These are phyloP conservation scores for Paramarasmius palmivorus DNA, from an alignment of 1,284 basidiomycete genomes.

Conservation along the genomic window DNA sequence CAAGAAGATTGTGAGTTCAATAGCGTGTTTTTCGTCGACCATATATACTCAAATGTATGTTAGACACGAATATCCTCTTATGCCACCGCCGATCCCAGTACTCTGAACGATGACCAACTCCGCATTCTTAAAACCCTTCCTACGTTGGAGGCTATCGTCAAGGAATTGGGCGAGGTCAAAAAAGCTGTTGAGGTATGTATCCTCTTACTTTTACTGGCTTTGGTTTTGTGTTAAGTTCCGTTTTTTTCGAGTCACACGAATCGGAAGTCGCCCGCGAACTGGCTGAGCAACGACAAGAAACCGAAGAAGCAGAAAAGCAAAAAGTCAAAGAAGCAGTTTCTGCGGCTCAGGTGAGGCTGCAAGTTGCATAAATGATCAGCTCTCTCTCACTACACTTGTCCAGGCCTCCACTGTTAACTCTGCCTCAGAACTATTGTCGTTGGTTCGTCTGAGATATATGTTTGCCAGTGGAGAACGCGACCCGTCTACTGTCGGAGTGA, in stretches of 20 bases:
- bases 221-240: not conserved
- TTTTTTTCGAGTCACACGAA: conserved; percentile 54
- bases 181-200: conserved; percentile 74
- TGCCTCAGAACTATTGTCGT: conserved; percentile 55
- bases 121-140: conserved; percentile 70
- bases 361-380: conserved; percentile 4
- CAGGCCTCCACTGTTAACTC: conserved; percentile 41
- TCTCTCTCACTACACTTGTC: not conserved
- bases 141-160: conserved; percentile 70
- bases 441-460: conserved; percentile 66
- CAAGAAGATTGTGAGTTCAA: conserved; percentile 79
- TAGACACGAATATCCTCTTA: conserved; percentile 77
- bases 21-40: conserved; percentile 10
- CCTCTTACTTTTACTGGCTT: not conserved
- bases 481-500: conserved; percentile 43
- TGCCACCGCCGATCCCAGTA: conserved; percentile 60
- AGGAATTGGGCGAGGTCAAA: conserved; percentile 81
- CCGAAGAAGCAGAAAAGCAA: conserved; percentile 53
- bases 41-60: conserved; percentile 11
- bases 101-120: conserved; percentile 85
- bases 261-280: conserved; percentile 59
- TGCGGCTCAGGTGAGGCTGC: conserved; percentile 54
- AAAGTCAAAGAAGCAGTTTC: conserved; percentile 56
- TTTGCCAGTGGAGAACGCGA: conserved; percentile 49
- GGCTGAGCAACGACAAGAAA: conserved; percentile 50